Evolutionary conservation across 2,329 filamentous ascomycete genomes (phyloP).

Genomic region (Phoma sp.): DNA sequence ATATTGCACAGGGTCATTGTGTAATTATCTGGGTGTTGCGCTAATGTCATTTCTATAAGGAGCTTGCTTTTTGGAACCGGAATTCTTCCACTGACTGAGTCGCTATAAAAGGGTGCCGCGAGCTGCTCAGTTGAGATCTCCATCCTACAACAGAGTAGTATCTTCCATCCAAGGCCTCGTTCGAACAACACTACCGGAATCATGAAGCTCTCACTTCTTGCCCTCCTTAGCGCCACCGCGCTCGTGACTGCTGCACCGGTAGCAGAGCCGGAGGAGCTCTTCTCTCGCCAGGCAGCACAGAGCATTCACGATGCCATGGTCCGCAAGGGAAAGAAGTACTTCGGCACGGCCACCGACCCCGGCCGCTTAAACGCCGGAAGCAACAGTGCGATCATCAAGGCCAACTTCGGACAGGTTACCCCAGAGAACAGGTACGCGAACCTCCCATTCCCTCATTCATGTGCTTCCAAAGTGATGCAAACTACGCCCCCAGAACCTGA

Average conservation of each 20-base stretch:
- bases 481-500: too few relatives aligned
- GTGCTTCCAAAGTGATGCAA: too few relatives aligned
- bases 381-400: constrained; percentile 65
- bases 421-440: constrained; percentile 64
- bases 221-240: too few relatives aligned
- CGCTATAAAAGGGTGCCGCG: not conserved
- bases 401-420: constrained; percentile 70
- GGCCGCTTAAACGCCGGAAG: constrained; percentile 59
- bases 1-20: not conserved
- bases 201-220: constrained; percentile 45
- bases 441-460: not conserved
- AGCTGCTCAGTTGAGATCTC: not conserved
- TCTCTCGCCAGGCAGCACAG: constrained; percentile 43
- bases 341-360: constrained; percentile 66
- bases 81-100: not conserved
- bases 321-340: constrained; percentile 72
- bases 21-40: not conserved
- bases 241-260: constrained; percentile 40
- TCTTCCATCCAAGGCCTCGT: not conserved
- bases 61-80: too few relatives aligned
- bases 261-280: constrained; percentile 40
- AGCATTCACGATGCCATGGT: constrained; percentile 67
- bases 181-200: constrained; percentile 1
- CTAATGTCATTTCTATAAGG: too few relatives aligned
- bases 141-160: not conserved